Conservation (phyloP, 768 basidiomycete species). For the Boletus sp. region DNA sequence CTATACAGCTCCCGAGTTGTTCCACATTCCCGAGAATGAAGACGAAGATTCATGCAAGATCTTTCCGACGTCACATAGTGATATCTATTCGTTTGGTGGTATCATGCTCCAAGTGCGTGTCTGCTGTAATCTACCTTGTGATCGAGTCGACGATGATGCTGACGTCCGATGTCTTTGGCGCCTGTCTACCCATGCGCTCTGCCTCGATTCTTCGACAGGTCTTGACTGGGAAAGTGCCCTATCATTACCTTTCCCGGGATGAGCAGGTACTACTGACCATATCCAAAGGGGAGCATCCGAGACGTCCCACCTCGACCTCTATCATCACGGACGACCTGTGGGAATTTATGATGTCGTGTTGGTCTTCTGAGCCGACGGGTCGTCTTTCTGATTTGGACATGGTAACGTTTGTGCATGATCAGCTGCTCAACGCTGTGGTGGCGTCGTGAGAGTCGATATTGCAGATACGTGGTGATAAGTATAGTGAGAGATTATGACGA, state of each 20-base stretch:
- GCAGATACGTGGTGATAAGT: neutral
- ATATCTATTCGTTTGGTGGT: conserved; percentile 36
- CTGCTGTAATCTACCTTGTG: neutral
- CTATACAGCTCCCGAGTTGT: conserved; percentile 47
- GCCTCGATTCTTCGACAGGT: conserved; percentile 3
- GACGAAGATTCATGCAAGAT: neutral
- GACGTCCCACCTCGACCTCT: conserved; percentile 1
- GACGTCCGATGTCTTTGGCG: neutral
- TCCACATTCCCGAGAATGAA: conserved; percentile 6
- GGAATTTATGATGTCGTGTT: conserved; percentile 24
- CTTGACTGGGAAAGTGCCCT: conserved; percentile 23
- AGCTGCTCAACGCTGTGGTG: conserved; percentile 9
- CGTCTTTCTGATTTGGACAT: conserved; percentile 35
- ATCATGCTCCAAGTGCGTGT: conserved; percentile 25
- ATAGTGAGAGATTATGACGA: neutral
- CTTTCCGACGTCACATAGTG: conserved; percentile 29
- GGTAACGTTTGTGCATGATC: conserved; percentile 16
- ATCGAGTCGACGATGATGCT: neutral
- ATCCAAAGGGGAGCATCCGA: conserved; percentile 10
- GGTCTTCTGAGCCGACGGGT: conserved; percentile 27
- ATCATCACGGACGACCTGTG: conserved; percentile 22
- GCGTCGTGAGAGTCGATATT: neutral
- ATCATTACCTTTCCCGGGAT: conserved; percentile 21
- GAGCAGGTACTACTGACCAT: conserved; percentile 19
- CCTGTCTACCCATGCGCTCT: neutral